Conservation (phyloP, 2,329 filamentous ascomycete genomes). For the Dendryphion nanum region DNA sequence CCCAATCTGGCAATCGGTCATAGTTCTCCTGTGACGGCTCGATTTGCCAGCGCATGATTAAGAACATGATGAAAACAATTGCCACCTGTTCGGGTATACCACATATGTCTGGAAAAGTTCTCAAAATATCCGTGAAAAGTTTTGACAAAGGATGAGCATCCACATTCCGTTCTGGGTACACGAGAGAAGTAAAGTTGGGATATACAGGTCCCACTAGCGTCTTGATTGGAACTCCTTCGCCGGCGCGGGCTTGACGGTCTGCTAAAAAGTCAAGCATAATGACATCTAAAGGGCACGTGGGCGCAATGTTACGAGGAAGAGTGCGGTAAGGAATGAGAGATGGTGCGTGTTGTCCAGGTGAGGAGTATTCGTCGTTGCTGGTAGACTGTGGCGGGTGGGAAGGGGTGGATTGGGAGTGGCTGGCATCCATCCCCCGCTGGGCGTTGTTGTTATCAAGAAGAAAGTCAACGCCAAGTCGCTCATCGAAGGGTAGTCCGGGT, state of each 20-base stretch:
- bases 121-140: conserved; percentile 80
- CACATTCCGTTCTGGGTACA: conserved; percentile 65
- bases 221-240: conserved; percentile 62
- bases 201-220: conserved; percentile 75
- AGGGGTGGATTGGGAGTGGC: conserved; percentile 11
- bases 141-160: conserved; percentile 76
- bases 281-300: conserved; percentile 74
- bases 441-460: conserved; percentile 64
- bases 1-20: conserved; percentile 72
- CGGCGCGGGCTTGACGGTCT: conserved; percentile 64
- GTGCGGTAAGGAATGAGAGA: conserved; percentile 33
- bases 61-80: conserved; percentile 82
- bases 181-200: conserved; percentile 74
- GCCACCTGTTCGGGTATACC: conserved; percentile 80
- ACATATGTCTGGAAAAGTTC: conserved; percentile 77
- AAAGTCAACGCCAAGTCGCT: conserved; percentile 71
- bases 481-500: conserved; percentile 41
- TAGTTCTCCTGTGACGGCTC: conserved; percentile 77
- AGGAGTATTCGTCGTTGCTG: background rate
- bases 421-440: conserved; percentile 37
- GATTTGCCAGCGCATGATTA: conserved; percentile 80
- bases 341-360: conserved; percentile 28
- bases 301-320: conserved; percentile 54
- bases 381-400: conserved; percentile 7
- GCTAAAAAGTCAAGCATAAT: conserved; percentile 79